Base-by-base conservation (phyloP, 768 basidiomycete species). In the Rickenella mellea region DNA sequence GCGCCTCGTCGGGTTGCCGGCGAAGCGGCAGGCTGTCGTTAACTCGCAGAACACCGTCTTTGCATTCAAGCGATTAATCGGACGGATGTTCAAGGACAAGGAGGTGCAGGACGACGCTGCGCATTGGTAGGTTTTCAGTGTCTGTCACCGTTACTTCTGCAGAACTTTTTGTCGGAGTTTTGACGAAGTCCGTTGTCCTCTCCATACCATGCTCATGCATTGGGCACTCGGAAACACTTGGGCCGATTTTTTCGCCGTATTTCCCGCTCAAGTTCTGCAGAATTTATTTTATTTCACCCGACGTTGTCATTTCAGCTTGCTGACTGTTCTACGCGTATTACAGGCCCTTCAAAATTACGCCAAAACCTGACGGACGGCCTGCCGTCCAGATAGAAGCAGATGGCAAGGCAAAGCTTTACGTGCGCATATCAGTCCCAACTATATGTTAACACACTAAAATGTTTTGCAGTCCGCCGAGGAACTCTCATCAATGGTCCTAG, bases 1-100 rank as follows among this genome's bases (percentile, higher is more conserved):
- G 62, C 90, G 94, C 45, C 74, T 97, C 25, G 83, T 96, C 46
- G 94, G 94, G 63, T 77, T 96, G 31, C 93, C 94, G 19, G 96
- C 94, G 9, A 93, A 97, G 66, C 88, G 93, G 38, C 94, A 98
- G 63, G 92, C 91, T 2, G 89, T 96, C 36, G 91, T 98, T 60
- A 99, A 99, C 74, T 71, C 89, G 6, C 56, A 80, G 43, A 96
- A 96, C 71, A 97, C 93, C 28, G 83, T 92, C 49, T 94, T 88
- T 49, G 90, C 84, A 14, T 90, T 89, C 70, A 94, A 92, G 71
- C 89, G 90, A 49, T 67, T 93, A 52, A 86, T 99, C 61, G 94
- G 96, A 55, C 85, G 96, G 43, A 79, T 92, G 63, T 96, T 83
- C 70, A 74, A 70, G 52, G 94, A 99, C 66, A 73, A 82, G 59